A percentile compares a stretch with the other conserved stretches of the same genome.
Evolutionary conservation across 148 eudicot species (phyloP).

Genomic region (Rhododendron mucronatum): DNA sequence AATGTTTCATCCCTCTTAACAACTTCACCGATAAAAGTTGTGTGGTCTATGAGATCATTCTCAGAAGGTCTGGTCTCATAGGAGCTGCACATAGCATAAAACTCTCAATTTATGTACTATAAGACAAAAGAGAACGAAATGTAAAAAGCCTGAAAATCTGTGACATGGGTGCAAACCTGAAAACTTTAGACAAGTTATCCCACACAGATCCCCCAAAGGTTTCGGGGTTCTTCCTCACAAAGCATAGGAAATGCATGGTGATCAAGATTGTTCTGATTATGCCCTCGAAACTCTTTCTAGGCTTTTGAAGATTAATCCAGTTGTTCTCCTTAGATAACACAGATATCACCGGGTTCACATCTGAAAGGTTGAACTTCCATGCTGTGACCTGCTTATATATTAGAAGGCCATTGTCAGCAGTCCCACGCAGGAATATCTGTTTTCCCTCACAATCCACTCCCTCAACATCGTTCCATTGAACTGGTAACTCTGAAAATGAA

Average conservation of each 20-base stretch:
- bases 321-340: slow-evolving; percentile 55
- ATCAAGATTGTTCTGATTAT: slow-evolving; percentile 54
- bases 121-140: background rate
- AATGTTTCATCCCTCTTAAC: slow-evolving; percentile 52
- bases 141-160: background rate
- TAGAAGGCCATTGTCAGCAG: slow-evolving; percentile 57
- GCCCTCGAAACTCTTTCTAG: slow-evolving; percentile 52
- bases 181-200: slow-evolving; percentile 53
- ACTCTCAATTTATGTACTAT: background rate
- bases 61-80: slow-evolving; percentile 54
- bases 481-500: slow-evolving; percentile 59
- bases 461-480: slow-evolving; percentile 44
- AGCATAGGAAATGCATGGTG: slow-evolving; percentile 52
- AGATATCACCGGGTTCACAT: slow-evolving; percentile 48
- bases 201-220: slow-evolving; percentile 39
- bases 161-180: slow-evolving; percentile 43
- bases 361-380: slow-evolving; percentile 69
- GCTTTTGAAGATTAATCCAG: slow-evolving; percentile 77
- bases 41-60: slow-evolving; percentile 58
- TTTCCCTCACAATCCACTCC: slow-evolving; percentile 11
- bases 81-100: slow-evolving; percentile 35
- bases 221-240: slow-evolving; percentile 45
- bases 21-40: slow-evolving; percentile 49
- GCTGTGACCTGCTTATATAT: slow-evolving; percentile 60
- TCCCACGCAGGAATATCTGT: slow-evolving; percentile 54